Conservation (phyloP, 495 filamentous ascomycete genomes). For the Polyplosphaeria fusca region DNA sequence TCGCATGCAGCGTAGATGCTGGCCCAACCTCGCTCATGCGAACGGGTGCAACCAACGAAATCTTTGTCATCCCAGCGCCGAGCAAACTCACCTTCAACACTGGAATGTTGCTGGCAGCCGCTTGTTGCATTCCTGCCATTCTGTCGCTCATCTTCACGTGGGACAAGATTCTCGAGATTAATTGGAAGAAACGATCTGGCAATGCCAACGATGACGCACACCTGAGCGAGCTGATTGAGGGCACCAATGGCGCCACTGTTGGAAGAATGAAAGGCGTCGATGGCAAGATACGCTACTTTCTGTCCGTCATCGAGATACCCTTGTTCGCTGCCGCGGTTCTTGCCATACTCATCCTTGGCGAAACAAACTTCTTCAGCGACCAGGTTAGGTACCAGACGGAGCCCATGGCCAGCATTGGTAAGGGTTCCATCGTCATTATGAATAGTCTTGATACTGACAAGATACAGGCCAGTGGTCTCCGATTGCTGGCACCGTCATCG, state of each 20-base stretch:
- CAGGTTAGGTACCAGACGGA: conserved; percentile 54
- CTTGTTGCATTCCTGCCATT: conserved; percentile 58
- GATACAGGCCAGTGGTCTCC: conserved; percentile 54
- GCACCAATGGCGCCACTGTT: conserved; percentile 54
- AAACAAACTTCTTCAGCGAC: conserved; percentile 57
- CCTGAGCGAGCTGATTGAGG: conserved; percentile 46
- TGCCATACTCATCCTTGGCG: conserved; percentile 54
- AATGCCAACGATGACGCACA: conserved; percentile 33
- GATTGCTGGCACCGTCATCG: conserved; percentile 53
- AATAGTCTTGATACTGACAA: conserved; percentile 19
- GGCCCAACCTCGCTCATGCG: conserved; percentile 53
- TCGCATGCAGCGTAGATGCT: conserved; percentile 42
- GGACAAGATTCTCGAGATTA: conserved; percentile 58
- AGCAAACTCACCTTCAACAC: conserved; percentile 51
- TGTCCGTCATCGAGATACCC: conserved; percentile 52
- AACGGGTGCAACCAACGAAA: conserved; percentile 49
- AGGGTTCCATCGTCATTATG: conserved; percentile 21
- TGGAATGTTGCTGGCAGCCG: conserved; percentile 55
- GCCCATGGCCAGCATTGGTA: conserved; percentile 54
- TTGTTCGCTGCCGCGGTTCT: conserved; percentile 54
- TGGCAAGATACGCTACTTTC: conserved; percentile 42
- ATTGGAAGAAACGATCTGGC: conserved; percentile 48
- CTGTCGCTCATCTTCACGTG: conserved; percentile 56
- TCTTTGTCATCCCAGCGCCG: conserved; percentile 54
- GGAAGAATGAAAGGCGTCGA: conserved; percentile 51